These are phyloP conservation scores for Fusarium sp. DNA, from an alignment of 2,329 filamentous ascomycete genomes.

Conservation along the genomic window DNA sequence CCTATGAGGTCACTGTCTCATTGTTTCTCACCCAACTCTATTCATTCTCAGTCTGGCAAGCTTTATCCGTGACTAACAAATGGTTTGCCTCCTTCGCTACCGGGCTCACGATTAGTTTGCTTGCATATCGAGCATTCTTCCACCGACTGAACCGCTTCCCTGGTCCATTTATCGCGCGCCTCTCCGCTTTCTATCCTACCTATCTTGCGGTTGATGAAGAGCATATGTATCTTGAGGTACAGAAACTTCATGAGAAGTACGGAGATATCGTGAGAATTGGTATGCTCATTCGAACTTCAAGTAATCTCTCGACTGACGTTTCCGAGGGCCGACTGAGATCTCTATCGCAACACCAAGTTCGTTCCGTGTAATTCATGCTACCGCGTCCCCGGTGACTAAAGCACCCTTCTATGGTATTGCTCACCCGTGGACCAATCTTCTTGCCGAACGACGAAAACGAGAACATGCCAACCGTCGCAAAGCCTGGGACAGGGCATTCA, in stretches of 20 bases:
- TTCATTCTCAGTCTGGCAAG: not conserved
- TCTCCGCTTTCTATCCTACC: constrained; percentile 9
- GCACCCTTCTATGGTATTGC: constrained; percentile 23
- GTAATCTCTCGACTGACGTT: fast-evolving
- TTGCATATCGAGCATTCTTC: constrained; percentile 18
- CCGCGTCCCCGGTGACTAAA: constrained; percentile 4
- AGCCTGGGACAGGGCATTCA: constrained; percentile 29
- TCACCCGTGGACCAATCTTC: constrained; percentile 8
- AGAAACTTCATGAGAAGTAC: constrained; percentile 19
- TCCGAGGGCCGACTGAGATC: constrained; percentile 3
- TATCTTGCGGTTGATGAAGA: not conserved
- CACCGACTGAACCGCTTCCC: constrained; percentile 23
- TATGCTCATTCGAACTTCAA: fast-evolving
- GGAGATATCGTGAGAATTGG: constrained; percentile 31
- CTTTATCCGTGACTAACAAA: not conserved
- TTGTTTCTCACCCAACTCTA: not conserved
- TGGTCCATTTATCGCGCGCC: constrained; percentile 10
- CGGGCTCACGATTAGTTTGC: constrained; percentile 1
- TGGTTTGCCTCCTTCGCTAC: not conserved
- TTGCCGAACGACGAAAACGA: not conserved
- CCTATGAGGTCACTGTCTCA: not conserved
- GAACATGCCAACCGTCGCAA: constrained; percentile 22
- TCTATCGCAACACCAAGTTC: constrained; percentile 26
- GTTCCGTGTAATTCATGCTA: constrained; percentile 13
- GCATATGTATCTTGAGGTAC: constrained; percentile 15